Evolutionary conservation across 106 monocot species (phyloP).

Genomic region (Allium cepa): DNA sequence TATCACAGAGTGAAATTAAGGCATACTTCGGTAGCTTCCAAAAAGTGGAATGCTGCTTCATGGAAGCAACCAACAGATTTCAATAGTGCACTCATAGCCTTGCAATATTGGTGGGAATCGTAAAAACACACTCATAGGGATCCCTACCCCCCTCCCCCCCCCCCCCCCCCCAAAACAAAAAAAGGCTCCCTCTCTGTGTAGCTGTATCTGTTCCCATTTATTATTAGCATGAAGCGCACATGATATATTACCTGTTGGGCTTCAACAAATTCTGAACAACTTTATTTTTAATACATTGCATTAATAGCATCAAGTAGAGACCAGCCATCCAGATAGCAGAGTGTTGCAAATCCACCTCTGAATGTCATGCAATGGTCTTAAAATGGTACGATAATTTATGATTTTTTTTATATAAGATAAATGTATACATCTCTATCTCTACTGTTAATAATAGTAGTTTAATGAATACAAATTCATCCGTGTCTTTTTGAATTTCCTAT

Average conservation of each 20-base stretch:
- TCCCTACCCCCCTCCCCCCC: no score
- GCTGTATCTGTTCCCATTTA: no score
- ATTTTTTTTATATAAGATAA: no score
- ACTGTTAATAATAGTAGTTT: no score
- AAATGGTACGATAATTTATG: constrained; percentile 2
- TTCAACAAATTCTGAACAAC: constrained; percentile 91
- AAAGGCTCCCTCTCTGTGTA: no score
- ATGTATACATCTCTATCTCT: no score
- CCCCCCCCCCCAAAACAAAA: no score
- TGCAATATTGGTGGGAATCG: constrained; percentile 95
- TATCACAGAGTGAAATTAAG: constrained; percentile 4
- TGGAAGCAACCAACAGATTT: constrained; percentile 87
- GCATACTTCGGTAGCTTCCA: constrained; percentile 78
- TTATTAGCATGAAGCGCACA: no score
- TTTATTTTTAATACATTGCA: constrained; percentile 98
- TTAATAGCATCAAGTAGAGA: constrained; percentile 80
- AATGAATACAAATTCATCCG: no score
- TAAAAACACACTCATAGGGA: constrained; percentile 81
- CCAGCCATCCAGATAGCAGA: constrained; percentile 86
- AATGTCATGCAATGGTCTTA: constrained; percentile 3
- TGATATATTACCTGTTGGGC: constrained; percentile 93
- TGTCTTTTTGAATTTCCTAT: no score
- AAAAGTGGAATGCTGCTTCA: constrained; percentile 91
- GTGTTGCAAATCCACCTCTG: constrained; percentile 83
- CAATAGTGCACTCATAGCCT: constrained; percentile 86